Base-by-base conservation (phyloP, 768 basidiomycete genomes). In the Tulasnella sp. region DNA sequence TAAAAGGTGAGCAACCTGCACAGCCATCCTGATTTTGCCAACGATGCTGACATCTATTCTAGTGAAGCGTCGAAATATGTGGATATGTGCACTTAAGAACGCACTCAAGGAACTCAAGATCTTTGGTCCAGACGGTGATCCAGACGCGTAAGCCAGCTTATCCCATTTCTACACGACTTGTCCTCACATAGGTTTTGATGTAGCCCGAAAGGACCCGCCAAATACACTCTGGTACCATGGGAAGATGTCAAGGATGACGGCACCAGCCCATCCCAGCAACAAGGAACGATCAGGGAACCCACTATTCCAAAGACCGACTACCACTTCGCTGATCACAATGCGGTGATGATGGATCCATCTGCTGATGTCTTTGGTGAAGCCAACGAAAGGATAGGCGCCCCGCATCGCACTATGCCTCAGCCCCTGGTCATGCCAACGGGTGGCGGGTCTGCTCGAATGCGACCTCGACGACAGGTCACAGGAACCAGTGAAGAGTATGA, bases 11-110 rank as follows among this genome's bases (percentile, higher is more conserved):
- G 39, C 22, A 25, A 34, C 12, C n/a, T 25, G 24, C 31, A 37
- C 56, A 16, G 29, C 15, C 22, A 9, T 7, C 24, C 20, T 42
- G 15, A 33, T 20, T 8, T 29, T 13, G 39, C 20, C 7, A 16
- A 15, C 9, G 19, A 20, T 28, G 44, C 35, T 31, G 20, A 42
- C 9, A 16, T 24, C 22, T 3, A 27, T 24, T 22, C 20, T 22
- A 79, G 80, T 80, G 1, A 79, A 81, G 65, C 75, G 88, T 48
- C 75, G 86, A 31, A 91, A 91, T 70, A 92, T 88, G 66, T 92
- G 88, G 88, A 74, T 91, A 37, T 91, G 87, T 64, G 82, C 83
- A 13, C 70, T 95, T 48, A 92, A 91, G 65, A 62, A 73, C 39
- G 72, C 76, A 42, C 67, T 87, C 54, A 75, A 72, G 24, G 81